These are phyloP conservation scores for Chytridium lagenaria DNA, from an alignment of 371 early-diverging fungal genomes.

Conservation along the genomic window DNA sequence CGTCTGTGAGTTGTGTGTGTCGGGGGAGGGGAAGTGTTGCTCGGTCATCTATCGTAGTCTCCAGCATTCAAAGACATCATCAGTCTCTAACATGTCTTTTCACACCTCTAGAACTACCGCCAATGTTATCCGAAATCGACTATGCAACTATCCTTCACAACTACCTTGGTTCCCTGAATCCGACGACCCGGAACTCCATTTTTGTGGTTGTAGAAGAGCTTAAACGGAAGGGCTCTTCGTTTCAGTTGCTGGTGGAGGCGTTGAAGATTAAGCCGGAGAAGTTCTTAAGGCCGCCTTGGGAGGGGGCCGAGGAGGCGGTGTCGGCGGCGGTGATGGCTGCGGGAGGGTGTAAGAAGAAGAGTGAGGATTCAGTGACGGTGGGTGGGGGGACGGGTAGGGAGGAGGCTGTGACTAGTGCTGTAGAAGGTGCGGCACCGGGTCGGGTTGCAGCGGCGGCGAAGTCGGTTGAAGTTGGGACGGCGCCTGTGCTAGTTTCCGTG, in stretches of 20 bases:
- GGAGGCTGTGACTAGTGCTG: not conserved
- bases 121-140: no score
- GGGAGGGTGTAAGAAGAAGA: not conserved
- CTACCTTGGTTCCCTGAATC: conserved; percentile 14
- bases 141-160: conserved; percentile 11
- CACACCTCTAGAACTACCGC: no score
- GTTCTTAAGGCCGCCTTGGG: conserved; percentile 16
- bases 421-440: not conserved
- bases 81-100: no score
- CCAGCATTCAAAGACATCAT: no score
- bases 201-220: conserved; percentile 21
- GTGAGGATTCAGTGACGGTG: not conserved
- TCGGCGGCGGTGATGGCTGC: not conserved
- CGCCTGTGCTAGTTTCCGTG: no score
- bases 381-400: not conserved
- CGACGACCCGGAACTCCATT: conserved; percentile 14
- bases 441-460: no score
- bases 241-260: conserved; percentile 39
- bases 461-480: no score
- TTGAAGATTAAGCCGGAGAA: conserved; percentile 6
- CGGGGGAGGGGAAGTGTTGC: no score
- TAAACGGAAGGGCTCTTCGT: conserved; percentile 25
- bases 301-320: conserved; percentile 15
- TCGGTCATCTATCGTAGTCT: no score
- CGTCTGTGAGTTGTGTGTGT: no score